Conservation (phyloP, 2,329 filamentous ascomycete species). For the Ceratocystis destructans region DNA sequence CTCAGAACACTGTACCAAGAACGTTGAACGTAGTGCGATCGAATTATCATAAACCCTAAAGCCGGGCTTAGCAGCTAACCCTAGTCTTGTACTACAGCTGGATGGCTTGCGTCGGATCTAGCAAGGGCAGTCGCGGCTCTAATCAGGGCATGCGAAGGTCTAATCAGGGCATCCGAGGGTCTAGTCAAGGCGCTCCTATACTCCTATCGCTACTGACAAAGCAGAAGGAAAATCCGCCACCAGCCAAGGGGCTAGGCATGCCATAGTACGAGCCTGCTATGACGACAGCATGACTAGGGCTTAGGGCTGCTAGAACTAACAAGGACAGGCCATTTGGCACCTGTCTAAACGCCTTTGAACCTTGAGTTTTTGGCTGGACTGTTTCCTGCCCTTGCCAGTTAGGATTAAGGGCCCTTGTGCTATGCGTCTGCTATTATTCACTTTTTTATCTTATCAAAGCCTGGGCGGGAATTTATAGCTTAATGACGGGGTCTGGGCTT, state of each 20-base stretch:
- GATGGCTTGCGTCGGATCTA: neutral
- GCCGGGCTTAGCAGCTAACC: neutral
- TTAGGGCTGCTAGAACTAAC: neutral
- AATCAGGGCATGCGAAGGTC: neutral
- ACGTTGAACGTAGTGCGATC: neutral
- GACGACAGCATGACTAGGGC: neutral
- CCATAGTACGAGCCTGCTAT: neutral
- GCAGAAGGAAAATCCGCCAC: neutral
- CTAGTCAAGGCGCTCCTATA: neutral
- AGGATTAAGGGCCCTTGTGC: neutral
- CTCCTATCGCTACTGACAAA: neutral
- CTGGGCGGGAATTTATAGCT: neutral
- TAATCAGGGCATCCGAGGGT: neutral
- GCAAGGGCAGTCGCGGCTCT: neutral
- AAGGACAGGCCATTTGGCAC: neutral
- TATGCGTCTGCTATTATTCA: neutral
- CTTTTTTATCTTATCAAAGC: neutral
- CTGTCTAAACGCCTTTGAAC: neutral
- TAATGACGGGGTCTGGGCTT: neutral
- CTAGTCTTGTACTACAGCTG: neutral
- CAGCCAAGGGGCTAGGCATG: no score
- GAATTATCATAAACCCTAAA: neutral
- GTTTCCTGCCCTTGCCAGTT: neutral
- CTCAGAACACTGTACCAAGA: neutral
- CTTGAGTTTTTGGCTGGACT: neutral